Evolutionary conservation across 1,139 yeast species (phyloP).

Genomic region (Debaryomyces coudertii): DNA sequence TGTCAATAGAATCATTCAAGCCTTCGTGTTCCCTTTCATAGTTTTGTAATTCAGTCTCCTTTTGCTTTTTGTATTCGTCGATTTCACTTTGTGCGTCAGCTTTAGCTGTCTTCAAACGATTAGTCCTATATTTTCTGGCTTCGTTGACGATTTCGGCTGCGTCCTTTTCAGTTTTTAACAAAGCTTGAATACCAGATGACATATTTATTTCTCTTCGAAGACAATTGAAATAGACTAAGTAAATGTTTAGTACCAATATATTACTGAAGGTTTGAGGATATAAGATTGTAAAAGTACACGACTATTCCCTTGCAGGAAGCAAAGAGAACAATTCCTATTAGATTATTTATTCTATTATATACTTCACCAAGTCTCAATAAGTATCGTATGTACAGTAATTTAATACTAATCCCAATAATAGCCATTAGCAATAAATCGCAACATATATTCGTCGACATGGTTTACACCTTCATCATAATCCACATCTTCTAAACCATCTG

Average conservation of each 20-base stretch:
- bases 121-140: conserved; percentile 86
- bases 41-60: conserved; percentile 78
- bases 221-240: not conserved
- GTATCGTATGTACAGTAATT: not conserved
- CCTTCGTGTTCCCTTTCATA: conserved; percentile 73
- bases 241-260: not conserved
- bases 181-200: conserved; percentile 44
- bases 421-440: conserved; percentile 84
- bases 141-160: conserved; percentile 94
- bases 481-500: conserved; percentile 38
- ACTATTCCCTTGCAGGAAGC: not conserved
- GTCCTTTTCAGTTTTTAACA: conserved; percentile 81
- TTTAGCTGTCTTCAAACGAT: conserved; percentile 91
- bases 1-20: conserved; percentile 65
- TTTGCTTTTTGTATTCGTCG: conserved; percentile 79
- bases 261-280: conserved; percentile 3
- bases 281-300: conserved; percentile 1
- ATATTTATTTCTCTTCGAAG: conserved; percentile 17
- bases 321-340: not conserved
- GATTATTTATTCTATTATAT: conserved; percentile 6
- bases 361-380: not conserved
- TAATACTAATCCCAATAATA: conserved; percentile 37
- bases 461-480: conserved; percentile 80
- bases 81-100: conserved; percentile 90
- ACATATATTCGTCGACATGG: conserved; percentile 96